Conservation (phyloP, 371 early-diverging fungal species). For the Rhizopus arrhizus region DNA sequence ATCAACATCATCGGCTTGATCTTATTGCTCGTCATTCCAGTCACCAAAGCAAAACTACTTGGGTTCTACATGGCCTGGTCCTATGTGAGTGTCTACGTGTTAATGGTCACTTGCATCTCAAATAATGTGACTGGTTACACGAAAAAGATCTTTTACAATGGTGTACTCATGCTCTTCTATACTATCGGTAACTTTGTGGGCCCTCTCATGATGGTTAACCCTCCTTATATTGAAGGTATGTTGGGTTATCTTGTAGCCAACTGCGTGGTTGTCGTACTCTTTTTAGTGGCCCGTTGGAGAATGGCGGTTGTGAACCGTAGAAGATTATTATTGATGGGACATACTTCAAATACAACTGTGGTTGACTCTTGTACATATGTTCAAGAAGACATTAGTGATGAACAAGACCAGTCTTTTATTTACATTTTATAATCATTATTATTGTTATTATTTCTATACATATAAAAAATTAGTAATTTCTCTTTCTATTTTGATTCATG, state of each 20-base stretch:
- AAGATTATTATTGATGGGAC: constrained; percentile 22
- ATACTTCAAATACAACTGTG: constrained; percentile 17
- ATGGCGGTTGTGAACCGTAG: constrained; percentile 32
- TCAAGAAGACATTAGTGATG: constrained; percentile 43
- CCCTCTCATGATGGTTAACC: constrained; percentile 36
- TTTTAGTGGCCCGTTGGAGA: constrained; percentile 27
- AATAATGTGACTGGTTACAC: constrained; percentile 38
- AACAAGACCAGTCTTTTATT: constrained; percentile 42
- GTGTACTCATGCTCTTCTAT: constrained; percentile 30
- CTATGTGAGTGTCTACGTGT: constrained; percentile 24
- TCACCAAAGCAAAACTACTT: constrained; percentile 17
- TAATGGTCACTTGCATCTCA: constrained; percentile 29
- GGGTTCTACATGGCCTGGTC: constrained; percentile 33
- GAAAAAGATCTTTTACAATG: constrained; percentile 35
- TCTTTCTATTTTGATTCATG: too few relatives aligned
- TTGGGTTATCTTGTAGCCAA: constrained; percentile 30
- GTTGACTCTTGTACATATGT: constrained; percentile 19
- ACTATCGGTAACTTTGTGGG: constrained; percentile 41
- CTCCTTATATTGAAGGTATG: constrained; percentile 32
- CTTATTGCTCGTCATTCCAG: constrained; percentile 28
- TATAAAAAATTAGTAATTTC: neutral
- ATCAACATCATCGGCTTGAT: constrained; percentile 27
- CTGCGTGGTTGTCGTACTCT: constrained; percentile 17
- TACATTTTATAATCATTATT: constrained; percentile 30
- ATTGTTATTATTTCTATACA: neutral